phyloP scores from a whole-genome alignment of 1,284 basidiomycete species.

The Hortiboletus rubellus region DNA sequence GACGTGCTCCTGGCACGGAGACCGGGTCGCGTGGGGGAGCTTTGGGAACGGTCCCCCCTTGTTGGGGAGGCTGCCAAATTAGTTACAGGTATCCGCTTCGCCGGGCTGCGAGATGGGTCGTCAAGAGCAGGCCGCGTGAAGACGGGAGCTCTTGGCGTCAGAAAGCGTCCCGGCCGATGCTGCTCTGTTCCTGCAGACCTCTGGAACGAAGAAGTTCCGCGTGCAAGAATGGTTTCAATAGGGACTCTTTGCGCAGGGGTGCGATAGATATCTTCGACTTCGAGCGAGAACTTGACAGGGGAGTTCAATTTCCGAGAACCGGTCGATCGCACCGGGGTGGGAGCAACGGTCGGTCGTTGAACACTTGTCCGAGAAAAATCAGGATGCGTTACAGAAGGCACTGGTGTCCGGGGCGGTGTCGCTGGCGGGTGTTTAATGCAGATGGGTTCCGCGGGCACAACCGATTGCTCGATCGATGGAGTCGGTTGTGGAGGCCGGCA shows the following conservation, averaged over 20 bases:
- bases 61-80: constrained; percentile 32
- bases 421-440: not conserved
- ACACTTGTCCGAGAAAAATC: constrained; percentile 18
- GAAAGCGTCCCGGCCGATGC: constrained; percentile 11
- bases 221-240: constrained; percentile 49
- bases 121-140: constrained; percentile 39
- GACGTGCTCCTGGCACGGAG: constrained; percentile 32
- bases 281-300: constrained; percentile 39
- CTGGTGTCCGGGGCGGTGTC: constrained; percentile 20
- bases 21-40: constrained; percentile 22
- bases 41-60: constrained; percentile 23
- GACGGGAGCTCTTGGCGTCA: constrained; percentile 25
- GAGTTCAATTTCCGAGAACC: constrained; percentile 23
- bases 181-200: constrained; percentile 31
- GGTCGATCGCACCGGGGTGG: constrained; percentile 24
- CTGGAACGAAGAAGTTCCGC: constrained; percentile 50
- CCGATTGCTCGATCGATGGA: constrained; percentile 2
- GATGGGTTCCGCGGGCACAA: not conserved
- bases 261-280: constrained; percentile 40
- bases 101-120: constrained; percentile 51
- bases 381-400: constrained; percentile 3
- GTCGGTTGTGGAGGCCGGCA: constrained; percentile 15
- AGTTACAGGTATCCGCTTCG: constrained; percentile 50
- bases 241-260: constrained; percentile 65
- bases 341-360: constrained; percentile 21